These are phyloP conservation scores for Metarhizium anisopliae DNA, from an alignment of 2,329 filamentous ascomycete genomes.

Conservation along the genomic window DNA sequence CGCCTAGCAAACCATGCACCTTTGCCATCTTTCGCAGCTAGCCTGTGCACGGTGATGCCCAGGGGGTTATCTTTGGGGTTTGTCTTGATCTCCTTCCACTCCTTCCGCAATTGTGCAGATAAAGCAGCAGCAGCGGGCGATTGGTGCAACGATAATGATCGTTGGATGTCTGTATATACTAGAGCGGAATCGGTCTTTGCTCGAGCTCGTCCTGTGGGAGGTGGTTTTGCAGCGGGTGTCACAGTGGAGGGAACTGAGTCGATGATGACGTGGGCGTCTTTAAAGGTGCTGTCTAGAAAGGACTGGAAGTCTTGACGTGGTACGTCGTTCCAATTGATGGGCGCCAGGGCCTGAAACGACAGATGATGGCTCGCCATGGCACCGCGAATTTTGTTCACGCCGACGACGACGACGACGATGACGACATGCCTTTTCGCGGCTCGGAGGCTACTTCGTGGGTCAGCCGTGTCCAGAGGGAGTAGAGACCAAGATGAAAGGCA, in stretches of 20 bases:
- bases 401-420: no score
- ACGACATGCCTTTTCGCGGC: not conserved
- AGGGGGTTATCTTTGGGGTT: slow-evolving; percentile 65
- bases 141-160: slow-evolving; percentile 29
- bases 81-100: slow-evolving; percentile 82
- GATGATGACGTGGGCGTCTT: slow-evolving; percentile 58
- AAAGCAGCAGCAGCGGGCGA: slow-evolving; percentile 32
- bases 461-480: not conserved
- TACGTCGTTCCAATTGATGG: slow-evolving; percentile 42
- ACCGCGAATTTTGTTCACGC: not conserved
- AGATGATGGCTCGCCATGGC: slow-evolving; percentile 50
- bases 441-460: no score
- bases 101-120: slow-evolving; percentile 53
- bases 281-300: slow-evolving; percentile 53
- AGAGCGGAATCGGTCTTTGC: slow-evolving; percentile 47
- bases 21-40: slow-evolving; percentile 67
- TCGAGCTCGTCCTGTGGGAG: slow-evolving; percentile 35
- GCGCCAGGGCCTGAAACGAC: slow-evolving; percentile 47
- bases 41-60: slow-evolving; percentile 70
- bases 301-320: slow-evolving; percentile 37
- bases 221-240: slow-evolving; percentile 31
- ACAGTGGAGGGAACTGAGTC: slow-evolving; percentile 60
- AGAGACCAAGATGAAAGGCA: no score
- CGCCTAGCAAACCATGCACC: slow-evolving; percentile 85
- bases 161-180: slow-evolving; percentile 40